Base-by-base conservation (phyloP, 2,329 filamentous ascomycete species). In the Allantophomopsis cytisporea region DNA sequence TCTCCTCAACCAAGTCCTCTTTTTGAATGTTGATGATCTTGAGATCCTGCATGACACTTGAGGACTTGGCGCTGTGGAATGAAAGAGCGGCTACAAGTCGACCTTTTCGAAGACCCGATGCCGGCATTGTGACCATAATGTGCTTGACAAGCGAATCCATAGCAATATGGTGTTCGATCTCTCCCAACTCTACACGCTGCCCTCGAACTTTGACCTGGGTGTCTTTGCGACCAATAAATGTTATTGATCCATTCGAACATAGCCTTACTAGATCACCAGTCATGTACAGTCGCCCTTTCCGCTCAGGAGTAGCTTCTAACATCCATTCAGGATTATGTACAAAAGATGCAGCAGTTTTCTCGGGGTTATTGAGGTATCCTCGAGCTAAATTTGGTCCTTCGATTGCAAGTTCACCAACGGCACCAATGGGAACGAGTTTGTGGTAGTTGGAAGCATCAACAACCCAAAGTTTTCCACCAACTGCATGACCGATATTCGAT, bases 181-280 rank as follows among this genome's bases (percentile, higher is more conserved):
- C 86, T 1, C 73, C 72, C 8, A 88, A 69, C 53, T 94, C 85
- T 31, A 94, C 77, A 34, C 83, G 67, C 47, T 89, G 82, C 0
- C 87, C 86, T 35, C 84, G 72, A 8, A 94, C 66, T 54, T 93
- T 94, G 40, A 91, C 66, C 56, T 93, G 84, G 43, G 82, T 81
- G 48, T 93, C 86, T 16, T 80, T 65, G 30, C 85, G 71, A 13
- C 84, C 83, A 8, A 75, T 59, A 31, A 91, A 83, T 3, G 83
- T 58, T 7, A 95, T 65, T 0, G 79, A 81, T 0, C 83, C 82
- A 52, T 93, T 82, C 0, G 76, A 66, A 7, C 94, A 70, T 61
- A 94, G 72, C 15, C 85, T 69, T 0, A 86, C 88, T 49, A 85
- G 67, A 50, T 95, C 87, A 1, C 88, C 87, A 23, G 81, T 87